These are phyloP conservation scores for Cladosporium sp. DNA, from an alignment of 2,329 filamentous ascomycete species.

Conservation along the genomic window DNA sequence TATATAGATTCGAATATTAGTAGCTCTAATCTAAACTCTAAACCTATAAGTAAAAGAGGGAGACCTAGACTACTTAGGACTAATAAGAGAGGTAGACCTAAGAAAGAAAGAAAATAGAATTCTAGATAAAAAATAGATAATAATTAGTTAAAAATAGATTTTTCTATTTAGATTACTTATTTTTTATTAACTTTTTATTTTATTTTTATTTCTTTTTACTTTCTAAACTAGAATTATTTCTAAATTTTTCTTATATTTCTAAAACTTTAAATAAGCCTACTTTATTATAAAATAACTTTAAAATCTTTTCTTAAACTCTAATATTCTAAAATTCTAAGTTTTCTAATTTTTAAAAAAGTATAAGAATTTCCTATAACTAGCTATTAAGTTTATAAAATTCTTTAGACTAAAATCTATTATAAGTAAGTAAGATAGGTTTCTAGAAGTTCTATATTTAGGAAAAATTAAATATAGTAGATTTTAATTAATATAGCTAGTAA, in stretches of 20 bases:
- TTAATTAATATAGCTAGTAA: no score
- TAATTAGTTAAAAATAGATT: background rate
- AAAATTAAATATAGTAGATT: no score
- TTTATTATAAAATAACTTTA: no score
- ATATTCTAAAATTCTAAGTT: background rate
- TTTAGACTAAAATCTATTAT: no score
- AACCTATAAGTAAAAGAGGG: background rate
- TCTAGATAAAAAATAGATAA: background rate
- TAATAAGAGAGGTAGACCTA: background rate
- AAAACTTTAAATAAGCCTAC: no score
- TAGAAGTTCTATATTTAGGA: no score
- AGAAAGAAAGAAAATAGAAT: no score
- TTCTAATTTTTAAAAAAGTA: background rate
- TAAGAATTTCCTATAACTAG: background rate
- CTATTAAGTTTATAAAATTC: no score
- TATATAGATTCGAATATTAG: background rate
- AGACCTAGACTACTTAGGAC: background rate
- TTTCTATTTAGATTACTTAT: background rate
- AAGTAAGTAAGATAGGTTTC: no score
- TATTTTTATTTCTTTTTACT: background rate
- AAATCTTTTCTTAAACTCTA: background rate
- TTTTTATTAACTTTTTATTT: background rate
- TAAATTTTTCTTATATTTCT: no score
- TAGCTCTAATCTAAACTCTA: no score
- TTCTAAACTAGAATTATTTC: no score